These are phyloP conservation scores for Agrostemma githago DNA, from an alignment of 148 eudicot genomes.

Conservation along the genomic window DNA sequence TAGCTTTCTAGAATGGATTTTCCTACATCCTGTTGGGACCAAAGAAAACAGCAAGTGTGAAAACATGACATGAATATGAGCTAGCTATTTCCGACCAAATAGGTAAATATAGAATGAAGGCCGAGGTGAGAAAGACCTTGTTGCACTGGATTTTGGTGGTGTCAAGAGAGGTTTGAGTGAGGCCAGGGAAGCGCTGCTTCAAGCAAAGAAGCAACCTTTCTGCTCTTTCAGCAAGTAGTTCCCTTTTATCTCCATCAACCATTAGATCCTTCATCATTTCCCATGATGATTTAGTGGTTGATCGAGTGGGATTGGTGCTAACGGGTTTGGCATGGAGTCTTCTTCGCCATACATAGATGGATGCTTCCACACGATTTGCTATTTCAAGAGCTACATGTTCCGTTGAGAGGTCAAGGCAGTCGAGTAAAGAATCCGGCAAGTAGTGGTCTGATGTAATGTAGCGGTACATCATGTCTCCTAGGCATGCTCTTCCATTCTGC, in stretches of 20 bases:
- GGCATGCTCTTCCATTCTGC: conserved; percentile 73
- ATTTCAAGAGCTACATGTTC: conserved; percentile 71
- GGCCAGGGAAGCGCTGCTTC: conserved; percentile 75
- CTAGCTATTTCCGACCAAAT: neutral
- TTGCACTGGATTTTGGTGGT: conserved; percentile 72
- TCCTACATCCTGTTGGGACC: conserved; percentile 72
- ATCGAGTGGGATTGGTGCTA: conserved; percentile 34
- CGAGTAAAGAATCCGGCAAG: conserved; percentile 69
- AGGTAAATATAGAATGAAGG: neutral
- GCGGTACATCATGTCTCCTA: conserved; percentile 70
- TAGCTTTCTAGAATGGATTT: conserved; percentile 91
- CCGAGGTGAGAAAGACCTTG: conserved; percentile 39
- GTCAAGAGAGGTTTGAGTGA: conserved; percentile 71
- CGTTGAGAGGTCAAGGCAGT: conserved; percentile 65
- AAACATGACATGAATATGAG: too few relatives aligned
- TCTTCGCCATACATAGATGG: conserved; percentile 68
- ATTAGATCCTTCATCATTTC: conserved; percentile 65
- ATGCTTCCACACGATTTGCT: conserved; percentile 78
- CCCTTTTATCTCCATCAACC: conserved; percentile 71
- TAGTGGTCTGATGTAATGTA: conserved; percentile 73
- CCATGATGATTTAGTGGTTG: conserved; percentile 68
- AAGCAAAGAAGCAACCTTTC: conserved; percentile 65
- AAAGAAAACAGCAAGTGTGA: neutral
- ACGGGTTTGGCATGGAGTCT: conserved; percentile 39
- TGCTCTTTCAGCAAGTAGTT: conserved; percentile 65